Conservation (phyloP, 2,329 filamentous ascomycete species). For the Leptographium wingfieldii region DNA sequence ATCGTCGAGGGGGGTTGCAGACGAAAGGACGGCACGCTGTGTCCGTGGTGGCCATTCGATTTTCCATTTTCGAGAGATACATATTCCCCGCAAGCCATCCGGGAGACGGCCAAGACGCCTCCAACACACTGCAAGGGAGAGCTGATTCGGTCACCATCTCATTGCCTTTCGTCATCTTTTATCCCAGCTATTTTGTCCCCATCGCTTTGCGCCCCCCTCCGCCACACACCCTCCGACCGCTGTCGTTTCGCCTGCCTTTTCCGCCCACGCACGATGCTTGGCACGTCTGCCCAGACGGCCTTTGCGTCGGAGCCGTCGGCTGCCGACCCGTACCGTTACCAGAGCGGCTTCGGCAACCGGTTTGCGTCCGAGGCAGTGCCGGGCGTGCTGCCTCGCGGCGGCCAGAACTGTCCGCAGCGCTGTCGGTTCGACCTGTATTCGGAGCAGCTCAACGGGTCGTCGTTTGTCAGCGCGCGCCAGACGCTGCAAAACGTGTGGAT, state of each 20-base stretch:
- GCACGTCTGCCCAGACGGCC: conserved; percentile 10
- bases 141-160: not conserved
- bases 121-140: not conserved
- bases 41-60: not conserved
- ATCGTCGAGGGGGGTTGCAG: not conserved
- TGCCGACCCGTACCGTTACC: conserved; percentile 36
- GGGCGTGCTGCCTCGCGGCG: conserved; percentile 28
- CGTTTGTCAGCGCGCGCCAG: conserved; percentile 20
- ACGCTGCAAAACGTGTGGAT: conserved; percentile 22
- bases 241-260: too few species aligned
- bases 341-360: conserved; percentile 42
- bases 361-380: conserved; percentile 34
- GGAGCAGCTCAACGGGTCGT: conserved; percentile 34
- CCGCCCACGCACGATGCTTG: not conserved
- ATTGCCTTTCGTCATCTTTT: not conserved
- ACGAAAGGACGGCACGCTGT: not conserved
- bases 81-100: not conserved
- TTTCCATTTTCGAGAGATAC: not conserved
- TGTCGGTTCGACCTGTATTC: conserved; percentile 28
- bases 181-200: not conserved
- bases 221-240: not conserved
- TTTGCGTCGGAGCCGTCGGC: not conserved
- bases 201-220: not conserved
- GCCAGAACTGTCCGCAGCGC: conserved; percentile 32
- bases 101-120: not conserved